Conservation (phyloP, 345 rosid genomes). For the Triadica sebifera region DNA sequence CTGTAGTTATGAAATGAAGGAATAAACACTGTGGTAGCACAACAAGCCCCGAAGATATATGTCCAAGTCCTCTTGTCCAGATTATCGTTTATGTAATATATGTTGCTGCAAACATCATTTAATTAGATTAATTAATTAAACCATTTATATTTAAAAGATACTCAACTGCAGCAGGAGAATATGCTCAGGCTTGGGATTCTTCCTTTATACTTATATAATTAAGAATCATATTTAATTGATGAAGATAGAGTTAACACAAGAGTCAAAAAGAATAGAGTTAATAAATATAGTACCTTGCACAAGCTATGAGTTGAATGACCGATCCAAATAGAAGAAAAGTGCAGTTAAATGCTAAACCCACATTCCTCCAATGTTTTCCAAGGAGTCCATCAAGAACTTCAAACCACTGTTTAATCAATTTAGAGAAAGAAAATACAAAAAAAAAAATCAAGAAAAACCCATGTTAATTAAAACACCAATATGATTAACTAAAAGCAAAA, state of each 20-base stretch:
- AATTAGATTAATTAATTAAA: neutral
- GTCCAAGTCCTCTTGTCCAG: conserved; percentile 99
- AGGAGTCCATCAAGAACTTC: conserved; percentile 99
- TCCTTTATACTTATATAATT: too few relatives aligned
- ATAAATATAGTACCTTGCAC: conserved; percentile 66
- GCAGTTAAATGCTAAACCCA: conserved; percentile 96
- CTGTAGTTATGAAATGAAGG: conserved; percentile 99
- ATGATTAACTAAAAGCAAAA: neutral
- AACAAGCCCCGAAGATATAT: conserved; percentile 96
- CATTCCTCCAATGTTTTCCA: conserved; percentile 98
- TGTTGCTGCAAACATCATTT: conserved; percentile 61
- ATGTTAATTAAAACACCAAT: neutral
- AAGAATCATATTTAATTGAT: neutral
- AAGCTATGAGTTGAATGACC: conserved; percentile 98
- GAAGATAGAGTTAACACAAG: conserved; percentile 13
- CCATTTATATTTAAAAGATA: neutral
- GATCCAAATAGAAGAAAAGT: conserved; percentile 99
- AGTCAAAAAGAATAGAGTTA: conserved; percentile 11
- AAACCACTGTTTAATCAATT: conserved; percentile 57
- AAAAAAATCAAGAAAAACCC: too few relatives aligned
- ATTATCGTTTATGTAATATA: conserved; percentile 96
- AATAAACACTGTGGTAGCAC: conserved; percentile 95
- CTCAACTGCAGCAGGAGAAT: neutral
- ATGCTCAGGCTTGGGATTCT: too few relatives aligned
- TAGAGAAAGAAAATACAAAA: too few relatives aligned